phyloP scores from a whole-genome alignment of 1,284 basidiomycete species.

The Puccinia triticina region DNA sequence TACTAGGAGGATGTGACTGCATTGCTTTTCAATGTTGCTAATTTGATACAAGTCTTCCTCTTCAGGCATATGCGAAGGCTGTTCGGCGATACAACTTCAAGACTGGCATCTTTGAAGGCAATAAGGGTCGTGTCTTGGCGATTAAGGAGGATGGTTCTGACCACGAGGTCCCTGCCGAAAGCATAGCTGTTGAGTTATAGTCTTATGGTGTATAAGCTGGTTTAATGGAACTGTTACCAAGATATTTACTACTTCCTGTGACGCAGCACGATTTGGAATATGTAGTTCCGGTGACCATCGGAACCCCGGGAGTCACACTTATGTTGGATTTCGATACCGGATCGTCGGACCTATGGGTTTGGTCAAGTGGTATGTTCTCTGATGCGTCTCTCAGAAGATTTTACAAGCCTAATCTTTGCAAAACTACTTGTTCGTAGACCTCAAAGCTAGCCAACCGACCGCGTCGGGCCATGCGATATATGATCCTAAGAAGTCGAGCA shows the following conservation, averaged over 20 bases:
- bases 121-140: constrained; percentile 44
- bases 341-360: constrained; percentile 62
- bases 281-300: constrained; percentile 62
- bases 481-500: constrained; percentile 60
- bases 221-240: background rate
- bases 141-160: constrained; percentile 42
- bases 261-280: constrained; percentile 62
- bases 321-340: constrained; percentile 63
- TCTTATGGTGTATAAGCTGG: background rate
- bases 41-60: constrained; percentile 1
- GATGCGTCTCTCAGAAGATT: background rate
- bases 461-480: constrained; percentile 57
- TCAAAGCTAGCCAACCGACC: constrained; percentile 43
- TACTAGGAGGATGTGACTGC: background rate
- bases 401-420: background rate
- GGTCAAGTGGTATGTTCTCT: constrained; percentile 54
- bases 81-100: constrained; percentile 49
- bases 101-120: constrained; percentile 35
- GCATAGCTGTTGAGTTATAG: constrained; percentile 40
- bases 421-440: constrained; percentile 13
- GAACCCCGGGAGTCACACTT: constrained; percentile 61
- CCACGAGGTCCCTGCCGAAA: constrained; percentile 51
- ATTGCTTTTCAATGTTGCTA: background rate
- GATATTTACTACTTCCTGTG: background rate
- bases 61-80: constrained; percentile 50